Base-by-base conservation (phyloP, 176 grass and related monocot species). In the Raddia distichophylla region DNA sequence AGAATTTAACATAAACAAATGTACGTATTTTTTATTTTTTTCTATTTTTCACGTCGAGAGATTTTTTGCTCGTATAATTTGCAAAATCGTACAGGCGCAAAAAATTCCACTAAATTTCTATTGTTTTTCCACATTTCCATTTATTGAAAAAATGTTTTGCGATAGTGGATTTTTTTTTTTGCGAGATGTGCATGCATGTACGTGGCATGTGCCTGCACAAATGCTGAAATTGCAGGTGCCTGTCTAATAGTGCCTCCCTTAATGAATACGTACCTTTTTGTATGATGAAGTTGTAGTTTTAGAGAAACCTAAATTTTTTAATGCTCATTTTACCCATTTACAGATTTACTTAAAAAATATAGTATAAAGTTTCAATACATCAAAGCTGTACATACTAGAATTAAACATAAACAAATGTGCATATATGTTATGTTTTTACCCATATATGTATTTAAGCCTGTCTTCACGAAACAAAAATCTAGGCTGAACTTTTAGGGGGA, bases 271-370 rank as follows among this genome's bases (percentile, higher is more conserved):
- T 33, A 62, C 32, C 5, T 11, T 62, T 61, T 61, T 33, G 22
- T 33, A 32, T 61, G 20, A 32, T 61, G 22, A 62, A 77, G 81
- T 83, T 47, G 7, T 15, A 27, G 60, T 33, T 62, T 11, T 62
- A 62, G 10, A 10, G 12, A 33, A 62, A 22, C 60, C 60, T 22
- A 62, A n/a, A 60, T 33, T 62, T 62, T 62, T 61, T 10, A 3
- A 61, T 61, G 60, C 10, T 61, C 60, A 13, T 61, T 27, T 32
- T 13, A 61, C 32, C 32, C 5, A 62, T 62, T 62, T 62, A 33
- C 60, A 62, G 60, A 62, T 62, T 62, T 62, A 33, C 20, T 62
- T 13, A 10, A 32, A 33, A 33, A 10, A 32, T 22, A 61, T 32
- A 32, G 22, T 33, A 62, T 62, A 5, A 62, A 22, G 32, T 62